Percentiles rank a stretch among this genome's conserved stretches.
Evolutionary conservation across 2,329 filamentous ascomycete genomes (phyloP).

Genomic region (Colletotrichum scovillei): DNA sequence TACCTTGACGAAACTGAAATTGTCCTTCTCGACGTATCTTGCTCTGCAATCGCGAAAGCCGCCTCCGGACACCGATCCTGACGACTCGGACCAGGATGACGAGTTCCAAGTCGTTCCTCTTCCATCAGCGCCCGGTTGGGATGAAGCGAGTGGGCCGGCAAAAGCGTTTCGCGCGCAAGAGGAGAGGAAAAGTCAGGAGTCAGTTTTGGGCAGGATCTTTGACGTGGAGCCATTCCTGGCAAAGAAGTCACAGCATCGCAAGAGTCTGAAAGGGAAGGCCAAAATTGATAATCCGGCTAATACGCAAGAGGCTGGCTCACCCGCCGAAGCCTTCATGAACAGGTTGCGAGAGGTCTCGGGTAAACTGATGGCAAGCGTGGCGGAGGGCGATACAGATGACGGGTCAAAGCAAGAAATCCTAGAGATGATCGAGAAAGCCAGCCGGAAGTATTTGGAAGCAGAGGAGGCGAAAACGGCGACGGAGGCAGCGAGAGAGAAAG

Average conservation of each 20-base stretch:
- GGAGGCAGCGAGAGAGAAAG: neutral
- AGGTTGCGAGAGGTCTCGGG: slow-evolving; percentile 53
- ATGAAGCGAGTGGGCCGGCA: slow-evolving; percentile 50
- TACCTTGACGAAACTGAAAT: slow-evolving; percentile 63
- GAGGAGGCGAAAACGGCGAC: slow-evolving; percentile 42
- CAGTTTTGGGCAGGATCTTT: slow-evolving; percentile 63
- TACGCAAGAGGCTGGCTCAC: slow-evolving; percentile 6
- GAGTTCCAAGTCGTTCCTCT: slow-evolving; percentile 61
- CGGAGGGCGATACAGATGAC: slow-evolving; percentile 44
- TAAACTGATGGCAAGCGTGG: slow-evolving; percentile 54
- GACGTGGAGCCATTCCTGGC: slow-evolving; percentile 56
- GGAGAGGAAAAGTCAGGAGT: slow-evolving; percentile 66
- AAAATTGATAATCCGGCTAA: slow-evolving; percentile 1
- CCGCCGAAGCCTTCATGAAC: slow-evolving; percentile 48
- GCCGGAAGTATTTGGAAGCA: slow-evolving; percentile 60
- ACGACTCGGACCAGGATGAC: slow-evolving; percentile 66
- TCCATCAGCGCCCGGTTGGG: slow-evolving; percentile 35
- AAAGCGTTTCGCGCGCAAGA: slow-evolving; percentile 62
- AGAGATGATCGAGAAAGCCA: slow-evolving; percentile 61
- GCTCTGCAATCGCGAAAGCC: slow-evolving; percentile 56
- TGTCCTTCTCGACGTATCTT: slow-evolving; percentile 68
- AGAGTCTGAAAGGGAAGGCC: slow-evolving; percentile 34
- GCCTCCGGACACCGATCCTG: slow-evolving; percentile 52
- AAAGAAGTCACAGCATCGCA: slow-evolving; percentile 47
- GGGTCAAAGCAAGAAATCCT: slow-evolving; percentile 58